phyloP scores from a whole-genome alignment of 805 yeast genomes.

The Ogataea kodamae region DNA sequence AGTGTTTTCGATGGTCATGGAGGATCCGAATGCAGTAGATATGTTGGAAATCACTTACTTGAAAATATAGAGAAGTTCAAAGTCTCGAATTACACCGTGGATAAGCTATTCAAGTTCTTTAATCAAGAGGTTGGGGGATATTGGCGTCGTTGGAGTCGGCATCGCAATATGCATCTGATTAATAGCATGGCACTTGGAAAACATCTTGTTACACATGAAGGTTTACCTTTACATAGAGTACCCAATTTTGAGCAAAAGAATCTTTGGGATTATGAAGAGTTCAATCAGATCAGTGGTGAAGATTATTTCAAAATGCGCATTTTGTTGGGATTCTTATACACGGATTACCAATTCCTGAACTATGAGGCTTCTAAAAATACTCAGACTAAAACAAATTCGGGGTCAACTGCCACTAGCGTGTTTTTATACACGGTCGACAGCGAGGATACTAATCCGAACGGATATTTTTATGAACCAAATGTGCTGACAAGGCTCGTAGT shows the following conservation, averaged over 20 bases:
- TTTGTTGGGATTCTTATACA: conserved; percentile 58
- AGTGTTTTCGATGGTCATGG: conserved; percentile 95
- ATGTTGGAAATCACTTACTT: conserved; percentile 52
- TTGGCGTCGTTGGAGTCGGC: conserved; percentile 74
- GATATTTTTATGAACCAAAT: conserved; percentile 59
- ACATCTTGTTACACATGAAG: conserved; percentile 5
- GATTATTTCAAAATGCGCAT: conserved; percentile 63
- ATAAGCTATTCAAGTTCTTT: conserved; percentile 52
- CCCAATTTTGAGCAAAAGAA: conserved; percentile 14
- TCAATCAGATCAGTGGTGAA: conserved; percentile 20
- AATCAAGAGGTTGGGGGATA: conserved; percentile 67
- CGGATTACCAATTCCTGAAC: conserved; percentile 59
- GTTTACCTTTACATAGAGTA: conserved; percentile 9
- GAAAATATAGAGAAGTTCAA: conserved; percentile 46
- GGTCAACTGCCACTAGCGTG: conserved; percentile 36
- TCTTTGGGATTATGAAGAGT: conserved; percentile 19
- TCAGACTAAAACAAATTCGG: conserved; percentile 26
- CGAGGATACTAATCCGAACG: conserved; percentile 27
- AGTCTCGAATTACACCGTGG: conserved; percentile 33
- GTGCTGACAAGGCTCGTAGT: conserved; percentile 66
- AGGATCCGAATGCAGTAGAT: conserved; percentile 69
- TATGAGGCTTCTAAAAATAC: conserved; percentile 12
- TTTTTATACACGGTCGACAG: conserved; percentile 32
- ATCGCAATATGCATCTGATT: conserved; percentile 27
- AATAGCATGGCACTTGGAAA: conserved; percentile 21